These are phyloP conservation scores for Cyphellophora europaea DNA, from an alignment of 2,329 filamentous ascomycete genomes.

Conservation along the genomic window DNA sequence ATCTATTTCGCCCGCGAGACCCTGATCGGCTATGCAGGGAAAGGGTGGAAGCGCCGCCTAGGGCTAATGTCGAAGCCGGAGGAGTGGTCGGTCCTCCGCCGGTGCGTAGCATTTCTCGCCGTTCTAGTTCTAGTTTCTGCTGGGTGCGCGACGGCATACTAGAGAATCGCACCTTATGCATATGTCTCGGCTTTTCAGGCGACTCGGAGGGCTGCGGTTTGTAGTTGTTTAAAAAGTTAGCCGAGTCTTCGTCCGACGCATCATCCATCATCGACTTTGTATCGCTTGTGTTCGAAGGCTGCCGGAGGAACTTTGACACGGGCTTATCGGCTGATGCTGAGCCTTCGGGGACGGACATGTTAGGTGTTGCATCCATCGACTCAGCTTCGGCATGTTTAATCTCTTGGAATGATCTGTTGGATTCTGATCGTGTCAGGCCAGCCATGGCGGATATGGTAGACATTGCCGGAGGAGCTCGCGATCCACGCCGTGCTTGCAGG, in stretches of 20 bases:
- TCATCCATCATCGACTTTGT: slow-evolving; percentile 25
- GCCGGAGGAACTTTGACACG: slow-evolving; percentile 35
- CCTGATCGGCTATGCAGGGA: slow-evolving; percentile 21
- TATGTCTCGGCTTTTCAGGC: slow-evolving; percentile 22
- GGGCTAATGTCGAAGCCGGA: slow-evolving; percentile 26
- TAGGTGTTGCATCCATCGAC: slow-evolving; percentile 25
- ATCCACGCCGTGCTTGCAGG: slow-evolving; percentile 26
- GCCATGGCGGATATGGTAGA: slow-evolving; percentile 38
- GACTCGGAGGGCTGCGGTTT: slow-evolving; percentile 36
- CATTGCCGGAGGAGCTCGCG: slow-evolving; percentile 38
- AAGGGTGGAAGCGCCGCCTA: slow-evolving; percentile 16
- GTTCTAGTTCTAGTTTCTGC: slow-evolving; percentile 39
- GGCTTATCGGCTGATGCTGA: slow-evolving; percentile 40
- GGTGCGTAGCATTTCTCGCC: slow-evolving; percentile 26
- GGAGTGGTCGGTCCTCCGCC: slow-evolving; percentile 32
- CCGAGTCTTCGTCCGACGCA: slow-evolving; percentile 35
- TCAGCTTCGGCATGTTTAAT: slow-evolving; percentile 26
- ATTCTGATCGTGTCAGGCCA: slow-evolving; percentile 16
- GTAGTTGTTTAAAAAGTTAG: slow-evolving; percentile 38
- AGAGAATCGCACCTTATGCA: slow-evolving; percentile 22
- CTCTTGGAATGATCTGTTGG: slow-evolving; percentile 16
- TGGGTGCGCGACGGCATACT: slow-evolving; percentile 33
- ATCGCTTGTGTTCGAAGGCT: slow-evolving; percentile 18
- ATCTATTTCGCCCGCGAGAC: slow-evolving; percentile 10
- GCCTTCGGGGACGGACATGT: slow-evolving; percentile 24